Percentiles rank a stretch among this genome's conserved stretches.
Conservation (phyloP, 805 yeast species). For the Candida multigemmis region DNA sequence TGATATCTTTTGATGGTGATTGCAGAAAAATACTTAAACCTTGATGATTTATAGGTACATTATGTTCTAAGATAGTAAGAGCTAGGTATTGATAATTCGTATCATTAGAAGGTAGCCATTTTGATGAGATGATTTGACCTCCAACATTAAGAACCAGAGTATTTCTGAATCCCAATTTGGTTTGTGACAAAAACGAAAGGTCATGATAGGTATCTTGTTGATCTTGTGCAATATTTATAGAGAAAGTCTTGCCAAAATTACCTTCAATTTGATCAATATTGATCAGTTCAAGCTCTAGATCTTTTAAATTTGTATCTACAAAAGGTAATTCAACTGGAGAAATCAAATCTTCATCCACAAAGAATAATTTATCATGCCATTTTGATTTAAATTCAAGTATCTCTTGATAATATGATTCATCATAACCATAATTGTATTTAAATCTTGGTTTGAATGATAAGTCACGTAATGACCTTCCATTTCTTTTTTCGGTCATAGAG, state of each 20-base stretch:
- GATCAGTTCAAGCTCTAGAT: constrained; percentile 3
- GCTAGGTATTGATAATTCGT: constrained; percentile 35
- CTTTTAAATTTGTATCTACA: constrained; percentile 5
- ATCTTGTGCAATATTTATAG: not conserved
- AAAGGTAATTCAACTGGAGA: not conserved
- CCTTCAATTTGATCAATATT: constrained; percentile 2
- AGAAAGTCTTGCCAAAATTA: constrained; percentile 2
- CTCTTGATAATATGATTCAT: constrained; percentile 31
- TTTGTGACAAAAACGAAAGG: constrained; percentile 1
- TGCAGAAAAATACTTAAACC: constrained; percentile 23
- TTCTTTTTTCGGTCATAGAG: not conserved
- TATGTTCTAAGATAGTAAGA: constrained; percentile 34
- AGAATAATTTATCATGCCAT: constrained; percentile 43
- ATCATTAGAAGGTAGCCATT: constrained; percentile 36
- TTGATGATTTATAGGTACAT: constrained; percentile 11
- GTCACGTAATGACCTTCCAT: constrained; percentile 12
- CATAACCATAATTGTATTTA: constrained; percentile 38
- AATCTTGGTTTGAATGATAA: constrained; percentile 21
- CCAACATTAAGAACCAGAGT: constrained; percentile 42
- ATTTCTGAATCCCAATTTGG: constrained; percentile 9
- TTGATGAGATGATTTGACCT: constrained; percentile 40
- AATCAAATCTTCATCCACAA: constrained; percentile 23
- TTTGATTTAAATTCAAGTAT: constrained; percentile 35
- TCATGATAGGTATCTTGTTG: not conserved
- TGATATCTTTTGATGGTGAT: constrained; percentile 6